Evolutionary conservation across 2,329 filamentous ascomycete genomes (phyloP).

Genomic region (Arthrobotrys conoides): DNA sequence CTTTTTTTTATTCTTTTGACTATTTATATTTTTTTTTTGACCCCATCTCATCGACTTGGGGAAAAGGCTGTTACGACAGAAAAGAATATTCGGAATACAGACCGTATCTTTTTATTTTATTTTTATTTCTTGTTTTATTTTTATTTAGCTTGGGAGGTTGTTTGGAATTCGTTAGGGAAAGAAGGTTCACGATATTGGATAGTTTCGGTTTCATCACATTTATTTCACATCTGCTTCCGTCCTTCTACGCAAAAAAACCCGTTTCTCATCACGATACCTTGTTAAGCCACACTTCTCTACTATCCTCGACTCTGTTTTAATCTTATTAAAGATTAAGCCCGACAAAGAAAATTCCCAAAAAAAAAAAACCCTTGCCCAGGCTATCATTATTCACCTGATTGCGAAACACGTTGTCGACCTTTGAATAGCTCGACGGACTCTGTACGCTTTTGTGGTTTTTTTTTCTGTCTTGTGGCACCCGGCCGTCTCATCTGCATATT

Average conservation of each 20-base stretch:
- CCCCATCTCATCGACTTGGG: constrained; percentile 40
- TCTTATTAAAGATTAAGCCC: constrained; percentile 11
- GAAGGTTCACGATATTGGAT: constrained; percentile 18
- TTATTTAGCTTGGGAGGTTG: constrained; percentile 49
- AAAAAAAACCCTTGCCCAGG: constrained; percentile 12
- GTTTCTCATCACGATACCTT: constrained; percentile 33
- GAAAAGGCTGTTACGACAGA: constrained; percentile 29
- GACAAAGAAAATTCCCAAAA: background rate
- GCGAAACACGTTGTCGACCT: constrained; percentile 46
- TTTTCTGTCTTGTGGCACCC: constrained; percentile 56
- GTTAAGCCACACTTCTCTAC: constrained; percentile 32
- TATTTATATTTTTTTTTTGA: constrained; percentile 26
- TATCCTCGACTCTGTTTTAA: background rate
- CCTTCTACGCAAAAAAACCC: constrained; percentile 47
- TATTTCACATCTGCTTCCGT: constrained; percentile 32
- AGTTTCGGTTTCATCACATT: constrained; percentile 12
- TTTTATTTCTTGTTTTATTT: background rate
- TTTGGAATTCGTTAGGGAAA: constrained; percentile 24
- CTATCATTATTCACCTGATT: constrained; percentile 49
- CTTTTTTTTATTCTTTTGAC: constrained; percentile 35
- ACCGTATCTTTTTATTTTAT: constrained; percentile 4
- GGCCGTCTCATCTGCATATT: constrained; percentile 45
- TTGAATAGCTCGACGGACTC: constrained; percentile 30
- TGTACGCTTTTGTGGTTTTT: constrained; percentile 23
- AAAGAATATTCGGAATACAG: constrained; percentile 10